Conservation (phyloP, 352 stramenopile genomes). For the Thraustotheca clavata region DNA sequence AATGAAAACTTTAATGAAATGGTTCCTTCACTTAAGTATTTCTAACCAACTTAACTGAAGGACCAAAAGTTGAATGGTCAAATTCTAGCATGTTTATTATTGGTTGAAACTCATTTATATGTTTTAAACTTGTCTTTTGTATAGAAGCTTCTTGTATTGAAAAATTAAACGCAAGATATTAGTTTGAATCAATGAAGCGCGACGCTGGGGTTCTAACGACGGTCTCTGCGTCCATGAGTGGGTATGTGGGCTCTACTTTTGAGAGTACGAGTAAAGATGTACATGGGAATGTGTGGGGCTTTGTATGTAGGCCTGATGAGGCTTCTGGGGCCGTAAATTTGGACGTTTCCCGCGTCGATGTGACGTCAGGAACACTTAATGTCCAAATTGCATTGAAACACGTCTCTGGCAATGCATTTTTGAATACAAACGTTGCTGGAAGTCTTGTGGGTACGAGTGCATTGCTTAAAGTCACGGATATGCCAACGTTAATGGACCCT, state of each 20-base stretch:
- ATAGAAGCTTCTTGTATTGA: too few relatives aligned
- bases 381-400: not conserved
- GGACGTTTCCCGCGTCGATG: not conserved
- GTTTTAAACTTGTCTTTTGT: too few relatives aligned
- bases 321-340: not conserved
- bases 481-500: conserved; percentile 8
- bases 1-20: too few relatives aligned
- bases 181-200: conserved; percentile 22
- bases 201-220: not conserved
- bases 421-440: not conserved
- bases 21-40: too few relatives aligned
- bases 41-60: too few relatives aligned
- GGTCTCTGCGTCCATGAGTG: not conserved
- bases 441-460: not conserved
- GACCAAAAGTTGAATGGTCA: too few relatives aligned
- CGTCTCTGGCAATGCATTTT: not conserved
- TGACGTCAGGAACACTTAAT: not conserved
- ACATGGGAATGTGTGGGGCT: not conserved
- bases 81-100: too few relatives aligned
- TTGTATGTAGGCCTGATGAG: not conserved
- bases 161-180: too few relatives aligned
- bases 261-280: not conserved
- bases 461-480: conserved; percentile 1
- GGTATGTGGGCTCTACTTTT: conserved; percentile 4
- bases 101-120: too few relatives aligned